These are phyloP conservation scores for Pseudopyricularia javanii DNA, from an alignment of 2,329 filamentous ascomycete genomes.

Conservation along the genomic window DNA sequence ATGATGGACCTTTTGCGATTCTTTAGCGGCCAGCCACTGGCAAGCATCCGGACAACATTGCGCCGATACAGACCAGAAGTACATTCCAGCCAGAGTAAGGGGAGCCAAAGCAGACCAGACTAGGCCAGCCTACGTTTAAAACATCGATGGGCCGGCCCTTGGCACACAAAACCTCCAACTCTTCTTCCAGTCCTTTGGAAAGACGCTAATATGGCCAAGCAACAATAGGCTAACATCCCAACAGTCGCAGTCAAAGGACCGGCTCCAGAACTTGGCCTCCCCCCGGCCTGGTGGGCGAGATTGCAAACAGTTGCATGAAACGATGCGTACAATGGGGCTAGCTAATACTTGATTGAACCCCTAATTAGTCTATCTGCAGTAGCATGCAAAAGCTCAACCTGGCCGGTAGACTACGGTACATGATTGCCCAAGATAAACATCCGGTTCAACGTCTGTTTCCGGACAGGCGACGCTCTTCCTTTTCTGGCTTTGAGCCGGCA, in stretches of 20 bases:
- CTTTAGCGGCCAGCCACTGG: neutral
- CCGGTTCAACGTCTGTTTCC: no score
- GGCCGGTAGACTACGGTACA: neutral
- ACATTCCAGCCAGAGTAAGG: no score
- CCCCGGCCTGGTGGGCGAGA: neutral
- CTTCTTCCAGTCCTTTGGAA: no score
- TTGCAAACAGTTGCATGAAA: neutral
- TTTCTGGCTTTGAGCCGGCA: neutral
- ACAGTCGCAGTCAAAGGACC: neutral
- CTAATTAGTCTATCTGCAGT: neutral
- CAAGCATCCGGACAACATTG: neutral
- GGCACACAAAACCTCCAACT: no score
- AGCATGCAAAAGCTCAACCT: neutral
- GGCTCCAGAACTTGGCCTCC: neutral
- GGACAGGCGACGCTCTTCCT: no score
- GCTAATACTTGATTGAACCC: no score
- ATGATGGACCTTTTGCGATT: neutral
- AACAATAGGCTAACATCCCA: neutral
- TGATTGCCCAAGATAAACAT: no score
- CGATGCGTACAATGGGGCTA: neutral
- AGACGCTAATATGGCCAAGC: neutral
- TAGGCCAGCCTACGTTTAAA: no score
- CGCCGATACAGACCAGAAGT: no score
- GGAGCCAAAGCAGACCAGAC: no score
- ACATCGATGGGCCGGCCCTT: no score